Evolutionary conservation across 2,329 filamentous ascomycete species (phyloP).

Genomic region (Peltaster fructicola): DNA sequence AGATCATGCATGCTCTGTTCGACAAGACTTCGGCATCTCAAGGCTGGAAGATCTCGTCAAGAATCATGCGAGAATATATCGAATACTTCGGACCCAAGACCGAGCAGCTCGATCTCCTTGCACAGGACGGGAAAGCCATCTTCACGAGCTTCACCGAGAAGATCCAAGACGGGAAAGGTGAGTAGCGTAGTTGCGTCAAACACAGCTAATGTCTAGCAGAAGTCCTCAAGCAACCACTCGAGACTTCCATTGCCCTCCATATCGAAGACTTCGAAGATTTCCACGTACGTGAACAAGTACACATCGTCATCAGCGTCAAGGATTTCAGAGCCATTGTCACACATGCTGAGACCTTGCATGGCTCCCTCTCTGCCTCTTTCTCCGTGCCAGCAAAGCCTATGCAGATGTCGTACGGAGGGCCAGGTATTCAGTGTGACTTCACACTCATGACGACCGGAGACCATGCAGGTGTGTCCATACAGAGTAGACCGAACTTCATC

Average conservation of each 20-base stretch:
- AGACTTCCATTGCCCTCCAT: slow-evolving; percentile 63
- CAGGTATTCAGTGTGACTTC: slow-evolving; percentile 56
- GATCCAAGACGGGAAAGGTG: slow-evolving; percentile 48
- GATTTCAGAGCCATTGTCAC: slow-evolving; percentile 66
- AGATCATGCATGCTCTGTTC: slow-evolving; percentile 64
- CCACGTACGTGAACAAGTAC: slow-evolving; percentile 53
- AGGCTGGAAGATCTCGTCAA: slow-evolving; percentile 54
- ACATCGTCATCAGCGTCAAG: slow-evolving; percentile 66
- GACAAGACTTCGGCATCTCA: slow-evolving; percentile 47
- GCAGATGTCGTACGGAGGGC: slow-evolving; percentile 51
- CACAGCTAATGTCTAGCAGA: slow-evolving; percentile 27
- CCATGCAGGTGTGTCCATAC: slow-evolving; percentile 22
- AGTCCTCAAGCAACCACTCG: slow-evolving; percentile 61
- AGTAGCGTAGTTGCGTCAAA: slow-evolving; percentile 3
- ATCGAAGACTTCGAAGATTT: slow-evolving; percentile 62
- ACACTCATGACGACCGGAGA: slow-evolving; percentile 71
- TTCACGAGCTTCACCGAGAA: slow-evolving; percentile 75
- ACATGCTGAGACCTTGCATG: slow-evolving; percentile 53
- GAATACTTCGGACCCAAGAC: slow-evolving; percentile 68
- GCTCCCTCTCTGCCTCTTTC: slow-evolving; percentile 50
- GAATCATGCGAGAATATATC: slow-evolving; percentile 54
- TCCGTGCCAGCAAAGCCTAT: slow-evolving; percentile 54
- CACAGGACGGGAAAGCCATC: slow-evolving; percentile 49
- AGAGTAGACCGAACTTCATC: slow-evolving; percentile 21
- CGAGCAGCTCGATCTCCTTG: slow-evolving; percentile 63